Percentiles rank a stretch among this genome's conserved stretches.
phyloP scores from a whole-genome alignment of 2,329 filamentous ascomycete genomes.

The Rhynchosporium graminicola region DNA sequence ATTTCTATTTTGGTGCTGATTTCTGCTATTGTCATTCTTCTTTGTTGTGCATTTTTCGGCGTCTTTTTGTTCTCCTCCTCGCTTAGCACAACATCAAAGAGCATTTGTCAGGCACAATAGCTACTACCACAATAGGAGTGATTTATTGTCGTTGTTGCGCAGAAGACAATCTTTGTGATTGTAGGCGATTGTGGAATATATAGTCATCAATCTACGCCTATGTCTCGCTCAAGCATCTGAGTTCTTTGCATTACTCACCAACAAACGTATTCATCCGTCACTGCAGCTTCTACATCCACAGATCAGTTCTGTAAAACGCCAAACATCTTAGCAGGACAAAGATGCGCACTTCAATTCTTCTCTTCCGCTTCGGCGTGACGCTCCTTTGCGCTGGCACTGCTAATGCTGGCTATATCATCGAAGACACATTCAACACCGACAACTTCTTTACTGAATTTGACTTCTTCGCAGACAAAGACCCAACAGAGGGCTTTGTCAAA shows the following conservation, averaged over 20 bases:
- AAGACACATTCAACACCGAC: conserved; percentile 46
- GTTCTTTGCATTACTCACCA: conserved; percentile 24
- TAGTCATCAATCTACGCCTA: neutral
- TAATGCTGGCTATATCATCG: conserved; percentile 44
- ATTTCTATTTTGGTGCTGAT: neutral
- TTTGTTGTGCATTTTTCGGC: neutral
- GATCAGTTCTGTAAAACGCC: conserved; percentile 3
- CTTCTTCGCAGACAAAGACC: conserved; percentile 62
- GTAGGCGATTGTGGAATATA: neutral
- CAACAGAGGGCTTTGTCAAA: conserved; percentile 73
- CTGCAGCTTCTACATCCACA: conserved; percentile 16
- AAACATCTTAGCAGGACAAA: conserved; percentile 18
- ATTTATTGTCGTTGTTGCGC: neutral
- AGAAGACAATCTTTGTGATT: neutral
- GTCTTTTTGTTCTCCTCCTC: conserved; percentile 10
- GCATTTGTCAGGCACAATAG: conserved; percentile 9
- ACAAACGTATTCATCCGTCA: neutral
- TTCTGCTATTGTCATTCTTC: neutral
- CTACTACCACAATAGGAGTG: conserved; percentile 1
- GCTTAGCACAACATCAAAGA: neutral
- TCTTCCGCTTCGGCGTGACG: conserved; percentile 37
- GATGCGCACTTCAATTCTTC: conserved; percentile 32
- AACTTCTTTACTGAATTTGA: conserved; percentile 51
- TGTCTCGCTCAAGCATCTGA: conserved; percentile 4
- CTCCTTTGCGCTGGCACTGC: conserved; percentile 35